Base-by-base conservation (phyloP, 164 flowering plant genomes). In the Magnolia changhungtana region DNA sequence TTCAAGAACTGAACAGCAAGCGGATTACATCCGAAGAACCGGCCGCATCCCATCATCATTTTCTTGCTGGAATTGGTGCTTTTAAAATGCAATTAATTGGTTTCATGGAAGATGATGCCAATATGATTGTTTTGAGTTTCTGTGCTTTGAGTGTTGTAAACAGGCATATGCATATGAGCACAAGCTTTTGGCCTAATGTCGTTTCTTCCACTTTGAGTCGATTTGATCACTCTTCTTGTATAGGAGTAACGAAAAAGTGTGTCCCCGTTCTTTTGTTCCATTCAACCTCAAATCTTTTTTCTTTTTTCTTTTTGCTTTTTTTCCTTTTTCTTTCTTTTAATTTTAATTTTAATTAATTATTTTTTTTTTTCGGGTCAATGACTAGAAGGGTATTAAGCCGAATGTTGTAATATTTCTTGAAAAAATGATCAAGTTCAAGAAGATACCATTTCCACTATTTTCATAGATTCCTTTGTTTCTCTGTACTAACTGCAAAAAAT, bases 1-100 rank as follows among this genome's bases (percentile, higher is more conserved):
- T 6, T 87, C 87, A 55, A 90, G 85, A 84, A 86, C 93, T 2
- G 96, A 88, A 76, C 85, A 86, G 74, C 90, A 93, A 85, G 91
- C 90, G 8, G 93, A 93, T n/a, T 89, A 89, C 72, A 93, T 93
- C 64, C 83, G 93, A 7, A 90, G 77, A 75, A 91, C 95, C 27
- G 98, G 98, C 19, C 88, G 86, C 16, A 82, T 91, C 55, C 98
- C 97, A 14, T 76, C 89, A 37, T 85, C 92, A 2, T 85, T 86
- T 79, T 82, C 84, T 9, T 89, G 86, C 72, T 90, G 87, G 72
- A 31, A 76, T 72, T 92, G 93, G 87, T 94, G 95, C 75, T 82
- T 72, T 65, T 91, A 80, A 87, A 63, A 20, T n/a, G 18, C 29
- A n/a, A 50, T 23, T 20, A n/a, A 50, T 23, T 20, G 49, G 63